Conservation (phyloP, 108 stramenopile genomes). For the Aurantiochytrium sp. region DNA sequence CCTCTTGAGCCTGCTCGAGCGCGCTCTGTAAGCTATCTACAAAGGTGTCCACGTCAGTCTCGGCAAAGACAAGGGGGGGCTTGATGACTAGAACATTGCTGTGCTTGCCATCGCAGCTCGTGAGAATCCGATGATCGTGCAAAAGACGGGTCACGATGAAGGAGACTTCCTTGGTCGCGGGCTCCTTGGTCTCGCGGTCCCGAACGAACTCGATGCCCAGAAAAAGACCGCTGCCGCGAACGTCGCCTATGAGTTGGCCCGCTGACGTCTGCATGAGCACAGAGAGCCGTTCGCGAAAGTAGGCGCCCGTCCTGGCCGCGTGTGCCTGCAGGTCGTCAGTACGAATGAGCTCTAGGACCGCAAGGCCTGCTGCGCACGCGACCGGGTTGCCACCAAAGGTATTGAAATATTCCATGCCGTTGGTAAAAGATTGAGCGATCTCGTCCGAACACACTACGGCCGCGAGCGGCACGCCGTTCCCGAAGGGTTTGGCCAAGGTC, state of each 20-base stretch:
- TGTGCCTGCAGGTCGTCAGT: slow-evolving; percentile 69
- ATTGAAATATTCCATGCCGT: slow-evolving; percentile 91
- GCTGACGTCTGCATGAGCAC: slow-evolving; percentile 36
- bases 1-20: neutral
- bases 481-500: slow-evolving; percentile 91
- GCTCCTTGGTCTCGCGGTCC: slow-evolving; percentile 35
- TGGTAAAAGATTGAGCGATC: slow-evolving; percentile 75
- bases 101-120: slow-evolving; percentile 77
- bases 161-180: neutral
- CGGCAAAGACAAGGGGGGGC: slow-evolving; percentile 84
- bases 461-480: slow-evolving; percentile 90
- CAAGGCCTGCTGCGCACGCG: slow-evolving; percentile 75
- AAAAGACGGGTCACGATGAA: slow-evolving; percentile 1
- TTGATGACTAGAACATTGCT: slow-evolving; percentile 88
- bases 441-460: slow-evolving; percentile 72
- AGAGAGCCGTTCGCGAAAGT: slow-evolving; percentile 56
- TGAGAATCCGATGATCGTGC: slow-evolving; percentile 63
- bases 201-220: slow-evolving; percentile 82
- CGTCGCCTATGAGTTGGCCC: slow-evolving; percentile 70
- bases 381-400: slow-evolving; percentile 92
- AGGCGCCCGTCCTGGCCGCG: slow-evolving; percentile 68
- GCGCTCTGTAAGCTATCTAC: neutral
- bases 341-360: slow-evolving; percentile 74
- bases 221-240: slow-evolving; percentile 87
- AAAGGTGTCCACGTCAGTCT: slow-evolving; percentile 31